Base-by-base conservation (phyloP, 2,329 filamentous ascomycete species). In the Alternaria triticina region DNA sequence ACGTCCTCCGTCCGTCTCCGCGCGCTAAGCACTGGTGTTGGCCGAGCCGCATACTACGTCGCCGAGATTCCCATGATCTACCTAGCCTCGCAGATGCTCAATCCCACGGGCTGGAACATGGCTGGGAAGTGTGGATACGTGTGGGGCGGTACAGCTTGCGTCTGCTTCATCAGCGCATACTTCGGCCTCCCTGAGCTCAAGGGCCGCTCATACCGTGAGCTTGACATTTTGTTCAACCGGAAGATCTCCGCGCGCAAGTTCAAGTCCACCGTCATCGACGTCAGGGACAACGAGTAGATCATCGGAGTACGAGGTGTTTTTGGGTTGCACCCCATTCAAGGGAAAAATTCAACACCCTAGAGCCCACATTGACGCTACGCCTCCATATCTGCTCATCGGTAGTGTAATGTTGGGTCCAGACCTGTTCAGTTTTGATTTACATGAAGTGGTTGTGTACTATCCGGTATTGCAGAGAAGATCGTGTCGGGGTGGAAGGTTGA, bases 51-150 rank as follows among this genome's bases (percentile, higher is more conserved):
- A 9, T 90, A 90, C 83, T 90, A 90, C 77, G 69, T 88, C 13
- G 82, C 88, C 62, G 85, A 90, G 59, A 90, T 90, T 71, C 87
- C 88, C 66, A 88, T 86, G 74, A 90, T 90, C 74, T 90, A 87
- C 83, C 83, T 87, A 65, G 88, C 72, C n/a, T 70, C 70, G 0
- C 86, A 85, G 62, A 82, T 85, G 54, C 85, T 85, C 72, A 86
- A 83, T 65, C 72, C 79, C 0, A 82, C 82, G 46, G 71, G 77
- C 13, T 82, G 79, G 9, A 74, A 82, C 47, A 73, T 83, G 12
- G 56, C 80, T 55, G 22, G 72, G 74, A 65, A 79, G 73, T 70
- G 57, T 70, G 23, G 45, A 76, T 36, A 76, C 73, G 52, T 76
- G 78, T 44, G 64, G 78, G 11, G 58, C 79, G 12, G 80, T 79